phyloP scores from a whole-genome alignment of 1,284 basidiomycete genomes.

The Cryptococcus sp. region DNA sequence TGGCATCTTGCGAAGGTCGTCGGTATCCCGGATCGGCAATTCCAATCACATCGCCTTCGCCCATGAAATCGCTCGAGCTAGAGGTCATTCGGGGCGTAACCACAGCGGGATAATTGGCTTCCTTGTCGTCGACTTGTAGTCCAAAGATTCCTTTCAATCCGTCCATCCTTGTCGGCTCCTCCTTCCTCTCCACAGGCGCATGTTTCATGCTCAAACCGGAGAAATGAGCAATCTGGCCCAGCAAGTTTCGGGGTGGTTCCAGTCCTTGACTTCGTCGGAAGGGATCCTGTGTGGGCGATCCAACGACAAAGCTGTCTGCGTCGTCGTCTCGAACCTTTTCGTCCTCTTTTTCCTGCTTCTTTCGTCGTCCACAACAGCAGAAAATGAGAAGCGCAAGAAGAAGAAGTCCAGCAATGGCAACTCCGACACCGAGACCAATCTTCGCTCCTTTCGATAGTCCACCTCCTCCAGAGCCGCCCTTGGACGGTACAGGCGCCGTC shows the following conservation, averaged over 20 bases:
- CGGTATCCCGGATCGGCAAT: slow-evolving; percentile 21
- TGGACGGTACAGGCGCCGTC: slow-evolving; percentile 20
- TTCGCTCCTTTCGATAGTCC: slow-evolving; percentile 41
- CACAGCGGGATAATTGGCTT: slow-evolving; percentile 14
- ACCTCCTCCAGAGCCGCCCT: slow-evolving; percentile 4
- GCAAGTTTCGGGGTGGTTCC: slow-evolving; percentile 23
- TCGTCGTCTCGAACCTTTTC: slow-evolving; percentile 28
- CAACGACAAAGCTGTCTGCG: slow-evolving; percentile 33
- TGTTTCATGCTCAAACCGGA: slow-evolving; percentile 19
- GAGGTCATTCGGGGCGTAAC: slow-evolving; percentile 14
- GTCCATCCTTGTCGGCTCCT: slow-evolving; percentile 26
- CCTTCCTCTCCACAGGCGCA: slow-evolving; percentile 6
- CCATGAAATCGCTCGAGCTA: slow-evolving; percentile 25
- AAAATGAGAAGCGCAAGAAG: slow-evolving; percentile 35
- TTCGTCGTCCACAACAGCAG: slow-evolving; percentile 40
- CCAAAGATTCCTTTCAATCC: slow-evolving; percentile 39
- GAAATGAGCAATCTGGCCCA: slow-evolving; percentile 33
- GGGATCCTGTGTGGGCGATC: slow-evolving; percentile 23
- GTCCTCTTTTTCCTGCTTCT: slow-evolving; percentile 13
- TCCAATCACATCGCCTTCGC: slow-evolving; percentile 36
- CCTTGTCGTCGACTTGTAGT: slow-evolving; percentile 10
- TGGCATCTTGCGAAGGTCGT: slow-evolving; percentile 23
- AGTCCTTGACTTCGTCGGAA: slow-evolving; percentile 20
- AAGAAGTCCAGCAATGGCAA: slow-evolving; percentile 39
- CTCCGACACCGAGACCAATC: slow-evolving; percentile 42